phyloP scores from a whole-genome alignment of 352 stramenopile species.

The Globisporangium nagaii region DNA sequence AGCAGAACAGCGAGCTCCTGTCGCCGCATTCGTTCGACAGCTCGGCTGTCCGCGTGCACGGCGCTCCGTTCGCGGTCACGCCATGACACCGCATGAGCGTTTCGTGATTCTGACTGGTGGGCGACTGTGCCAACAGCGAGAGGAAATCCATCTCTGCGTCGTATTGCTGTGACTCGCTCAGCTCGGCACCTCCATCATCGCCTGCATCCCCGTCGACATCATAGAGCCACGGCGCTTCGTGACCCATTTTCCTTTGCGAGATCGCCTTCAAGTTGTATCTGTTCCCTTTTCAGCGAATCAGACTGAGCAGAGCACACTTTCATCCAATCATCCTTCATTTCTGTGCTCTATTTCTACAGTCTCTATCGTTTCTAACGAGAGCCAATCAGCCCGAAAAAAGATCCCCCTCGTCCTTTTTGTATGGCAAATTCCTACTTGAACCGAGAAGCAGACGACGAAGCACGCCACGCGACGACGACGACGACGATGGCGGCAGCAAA shows the following conservation, averaged over 20 bases:
- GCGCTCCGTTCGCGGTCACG: not conserved
- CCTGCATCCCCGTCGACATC: not conserved
- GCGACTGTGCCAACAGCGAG: not conserved
- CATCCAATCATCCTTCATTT: not conserved
- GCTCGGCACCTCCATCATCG: not conserved
- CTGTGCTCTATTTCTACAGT: not conserved
- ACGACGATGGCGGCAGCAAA: slow-evolving; percentile 2
- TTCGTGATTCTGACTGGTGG: not conserved
- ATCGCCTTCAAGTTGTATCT: not conserved
- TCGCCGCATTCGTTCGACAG: not conserved
- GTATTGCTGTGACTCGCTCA: not conserved
- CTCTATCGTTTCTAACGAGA: not conserved
- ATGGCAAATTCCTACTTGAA: slow-evolving; percentile 4
- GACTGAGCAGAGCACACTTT: not conserved
- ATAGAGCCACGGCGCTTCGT: slow-evolving; percentile 12
- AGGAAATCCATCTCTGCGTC: not conserved
- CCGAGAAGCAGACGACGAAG: not conserved
- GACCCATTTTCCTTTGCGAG: not conserved
- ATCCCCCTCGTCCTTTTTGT: not conserved
- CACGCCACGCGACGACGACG: not conserved
- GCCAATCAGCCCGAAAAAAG: not conserved
- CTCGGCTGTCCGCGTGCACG: slow-evolving; percentile 12
- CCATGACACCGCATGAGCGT: slow-evolving; percentile 10
- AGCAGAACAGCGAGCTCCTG: slow-evolving; percentile 1
- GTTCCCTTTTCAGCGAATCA: not conserved